A percentile compares a stretch with the other conserved stretches of the same genome.
phyloP scores from a whole-genome alignment of 257 asterid genomes.

The Lithospermum erythrorhizon region DNA sequence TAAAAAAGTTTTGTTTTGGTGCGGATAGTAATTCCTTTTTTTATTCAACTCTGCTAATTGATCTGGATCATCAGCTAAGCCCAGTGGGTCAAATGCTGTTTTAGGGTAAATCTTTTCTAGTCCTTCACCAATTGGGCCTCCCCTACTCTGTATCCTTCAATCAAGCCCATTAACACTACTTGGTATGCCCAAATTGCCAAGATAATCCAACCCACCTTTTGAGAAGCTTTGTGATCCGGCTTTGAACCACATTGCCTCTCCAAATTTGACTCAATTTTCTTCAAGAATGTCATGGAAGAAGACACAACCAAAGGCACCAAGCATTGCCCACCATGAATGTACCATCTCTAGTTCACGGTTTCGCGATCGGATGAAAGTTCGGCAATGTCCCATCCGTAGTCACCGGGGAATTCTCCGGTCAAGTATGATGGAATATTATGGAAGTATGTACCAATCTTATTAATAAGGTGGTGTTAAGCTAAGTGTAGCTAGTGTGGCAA shows the following conservation, averaged over 20 bases:
- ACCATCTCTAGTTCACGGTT: conserved; percentile 88
- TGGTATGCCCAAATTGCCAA: conserved; percentile 86
- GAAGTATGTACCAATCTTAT: too few species aligned
- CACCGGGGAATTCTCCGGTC: conserved; percentile 87
- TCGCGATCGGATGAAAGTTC: conserved; percentile 84
- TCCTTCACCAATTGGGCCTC: conserved; percentile 87
- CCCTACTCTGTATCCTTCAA: conserved; percentile 89
- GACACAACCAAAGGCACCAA: conserved; percentile 83
- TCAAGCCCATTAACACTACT: conserved; percentile 72
- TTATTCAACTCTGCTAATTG: conserved; percentile 51
- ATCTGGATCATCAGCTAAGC: conserved; percentile 50
- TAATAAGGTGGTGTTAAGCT: too few species aligned
- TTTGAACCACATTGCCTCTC: conserved; percentile 89
- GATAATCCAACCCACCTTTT: conserved; percentile 76
- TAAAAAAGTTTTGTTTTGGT: too few species aligned
- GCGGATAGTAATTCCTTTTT: too few species aligned
- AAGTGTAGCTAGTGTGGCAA: too few species aligned
- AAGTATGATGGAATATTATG: conserved; percentile 88
- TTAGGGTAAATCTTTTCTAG: conserved; percentile 82
- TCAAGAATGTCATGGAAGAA: conserved; percentile 69
- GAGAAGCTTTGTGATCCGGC: conserved; percentile 88
- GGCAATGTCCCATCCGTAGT: conserved; percentile 94
- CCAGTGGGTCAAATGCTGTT: conserved; percentile 74
- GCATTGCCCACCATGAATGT: conserved; percentile 93
- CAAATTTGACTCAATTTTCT: conserved; percentile 65